Percentiles rank a stretch among this genome's conserved stretches.
Conservation (phyloP, 768 basidiomycete species). For the Xanthoconium stramineum region DNA sequence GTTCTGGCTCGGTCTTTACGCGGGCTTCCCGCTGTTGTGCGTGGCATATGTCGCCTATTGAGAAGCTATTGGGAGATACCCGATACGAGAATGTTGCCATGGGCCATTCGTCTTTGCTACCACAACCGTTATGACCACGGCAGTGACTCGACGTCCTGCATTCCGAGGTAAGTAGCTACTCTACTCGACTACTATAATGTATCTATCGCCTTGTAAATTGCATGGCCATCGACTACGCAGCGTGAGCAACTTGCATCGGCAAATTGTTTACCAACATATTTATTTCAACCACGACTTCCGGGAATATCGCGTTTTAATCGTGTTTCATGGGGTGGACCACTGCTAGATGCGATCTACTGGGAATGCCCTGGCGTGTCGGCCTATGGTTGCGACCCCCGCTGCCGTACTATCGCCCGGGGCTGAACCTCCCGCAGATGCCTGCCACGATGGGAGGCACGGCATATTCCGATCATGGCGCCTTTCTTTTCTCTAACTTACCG, state of each 20-base stretch:
- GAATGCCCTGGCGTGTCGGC: not conserved
- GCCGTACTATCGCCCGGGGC: not conserved
- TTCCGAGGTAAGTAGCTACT: not conserved
- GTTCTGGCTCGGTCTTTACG: constrained; percentile 92
- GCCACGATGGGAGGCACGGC: too few relatives aligned
- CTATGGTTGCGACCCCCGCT: not conserved
- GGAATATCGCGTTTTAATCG: too few relatives aligned
- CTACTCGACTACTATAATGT: not conserved
- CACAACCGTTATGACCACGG: not conserved
- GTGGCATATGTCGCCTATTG: constrained; percentile 66
- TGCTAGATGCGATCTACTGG: not conserved
- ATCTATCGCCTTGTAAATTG: not conserved
- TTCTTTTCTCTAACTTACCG: not conserved
- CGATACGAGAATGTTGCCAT: not conserved
- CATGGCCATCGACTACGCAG: not conserved
- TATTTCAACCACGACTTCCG: too few relatives aligned
- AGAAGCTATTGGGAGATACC: constrained; percentile 11
- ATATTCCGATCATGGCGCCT: not conserved
- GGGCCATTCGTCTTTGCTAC: not conserved
- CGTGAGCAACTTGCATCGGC: not conserved
- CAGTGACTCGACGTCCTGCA: not conserved
- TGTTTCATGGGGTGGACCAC: not conserved
- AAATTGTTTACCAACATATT: too few relatives aligned
- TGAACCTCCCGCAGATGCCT: not conserved
- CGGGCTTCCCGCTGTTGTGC: constrained; percentile 91